Evolutionary conservation across 345 rosid genomes (phyloP), one percentile per base, ranked within the genome.

Genomic region (Turnera subulata): DNA sequence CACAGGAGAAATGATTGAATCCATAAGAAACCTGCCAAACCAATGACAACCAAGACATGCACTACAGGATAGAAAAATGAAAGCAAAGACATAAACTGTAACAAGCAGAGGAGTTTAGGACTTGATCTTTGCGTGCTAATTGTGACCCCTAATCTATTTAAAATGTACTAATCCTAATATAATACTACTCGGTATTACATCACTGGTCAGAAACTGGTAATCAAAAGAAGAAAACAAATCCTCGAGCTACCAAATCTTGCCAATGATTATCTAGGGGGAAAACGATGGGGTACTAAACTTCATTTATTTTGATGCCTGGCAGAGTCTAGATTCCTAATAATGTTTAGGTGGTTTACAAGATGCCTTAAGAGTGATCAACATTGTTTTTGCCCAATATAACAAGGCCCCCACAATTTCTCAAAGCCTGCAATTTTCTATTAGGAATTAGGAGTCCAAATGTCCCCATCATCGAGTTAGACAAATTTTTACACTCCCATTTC

Each of bases 401-500:
- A 29, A 29, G 35, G n/a, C n/a, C 35, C 8, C 8, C 4, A 8
- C 35, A 29, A 29, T 3, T 29, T 29, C 35, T 29, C 35, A 29
- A 13, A 6, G 9, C 25, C 18, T 24, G 10, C 11, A n/a, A n/a
- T 20, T 26, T 23, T 2, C 20, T 21, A 40, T 40, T 37, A 12
- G 29, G n/a, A n/a, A n/a, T 43, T 43, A n/a, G n/a, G n/a, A n/a
- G 46, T 58, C 24, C 6, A 14, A 58, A 57, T 44, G 61, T 58
- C 62, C 0, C 19, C 26, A 14, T 58, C 62, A 29, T n/a, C 11
- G 2, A 11, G 26, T n/a, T 9, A 38, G 20, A 40, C 33, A 50
- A 40, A 59, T 46, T 37, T 46, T 37, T 37, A 24, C 47, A 50
- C 45, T 13, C 44, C 4, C 23, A 15, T 4, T 3, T 29, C 4